Evolutionary conservation across 495 filamentous ascomycete species (phyloP), one percentile per base, ranked within the genome.

Genomic region (Hypoxylon lienhwacheense): DNA sequence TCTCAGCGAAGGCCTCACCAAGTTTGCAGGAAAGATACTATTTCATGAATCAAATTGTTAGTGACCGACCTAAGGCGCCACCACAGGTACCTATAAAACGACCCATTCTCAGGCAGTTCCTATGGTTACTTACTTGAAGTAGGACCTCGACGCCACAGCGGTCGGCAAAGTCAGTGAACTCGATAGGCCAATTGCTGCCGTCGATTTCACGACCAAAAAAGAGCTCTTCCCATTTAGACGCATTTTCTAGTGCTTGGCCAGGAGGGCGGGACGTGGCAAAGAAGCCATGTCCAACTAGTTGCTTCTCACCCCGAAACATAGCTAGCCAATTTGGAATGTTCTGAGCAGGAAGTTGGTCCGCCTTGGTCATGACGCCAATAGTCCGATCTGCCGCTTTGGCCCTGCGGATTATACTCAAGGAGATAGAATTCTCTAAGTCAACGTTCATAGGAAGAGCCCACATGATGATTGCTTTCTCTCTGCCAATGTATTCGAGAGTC

Each of bases 331-430:
- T 79, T 0, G 61, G 44, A 20, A 82, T 65, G n/a, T 78, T 73
- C 22, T 53, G 40, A 1, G 81, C 76, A 1, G 65, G 61, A 0
- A 89, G 57, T 0, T 83, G 74, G 58, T 96, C 90, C 0, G 90
- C 88, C 61, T 91, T 96, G 0, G 89, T 95, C 34, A 92, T 74
- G 0, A 91, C 85, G 0, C 90, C 89, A 21, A 92, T 72, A 6
- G 84, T 89, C 3, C 89, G 77, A 5, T 70, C 28, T 0, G 75
- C 68, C 0, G 88, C 88, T n/a, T 77, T 72, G 7, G 75, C 64
- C 7, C 82, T 70, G 0, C 77, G 70, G 15, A 91, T 81, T 2
- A 90, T 68, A 0, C 75, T 73, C 0, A 84, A 79, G 0, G 88
- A 85, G n/a, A 73, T 85, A 0, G 86, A 90, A 21, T 83, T 89